Conservation (phyloP, 2,329 filamentous ascomycete species). For the Nothophoma quercina region DNA sequence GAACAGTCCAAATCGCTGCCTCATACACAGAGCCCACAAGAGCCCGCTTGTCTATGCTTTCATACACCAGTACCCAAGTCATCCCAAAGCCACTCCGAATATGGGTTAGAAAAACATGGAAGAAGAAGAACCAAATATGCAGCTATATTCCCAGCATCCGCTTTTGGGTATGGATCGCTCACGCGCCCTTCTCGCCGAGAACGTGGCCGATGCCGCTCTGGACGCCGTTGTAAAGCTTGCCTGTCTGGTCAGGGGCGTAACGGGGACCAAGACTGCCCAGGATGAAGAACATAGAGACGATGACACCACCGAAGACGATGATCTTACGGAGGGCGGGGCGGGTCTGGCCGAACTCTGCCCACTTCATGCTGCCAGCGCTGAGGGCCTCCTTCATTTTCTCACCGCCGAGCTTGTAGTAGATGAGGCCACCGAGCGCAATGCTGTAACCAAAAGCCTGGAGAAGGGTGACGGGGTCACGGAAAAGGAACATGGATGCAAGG, state of each 20-base stretch:
- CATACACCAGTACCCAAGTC: slow-evolving; percentile 31
- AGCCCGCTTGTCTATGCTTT: slow-evolving; percentile 46
- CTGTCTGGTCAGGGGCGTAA: slow-evolving; percentile 48
- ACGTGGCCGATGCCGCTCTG: slow-evolving; percentile 44
- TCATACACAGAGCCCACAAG: slow-evolving; percentile 26
- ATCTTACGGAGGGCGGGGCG: slow-evolving; percentile 82
- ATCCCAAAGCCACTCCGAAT: slow-evolving; percentile 29
- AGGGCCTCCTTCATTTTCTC: slow-evolving; percentile 85
- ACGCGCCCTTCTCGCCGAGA: slow-evolving; percentile 34
- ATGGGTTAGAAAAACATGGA: slow-evolving; percentile 38
- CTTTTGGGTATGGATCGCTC: slow-evolving; percentile 9
- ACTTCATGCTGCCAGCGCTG: slow-evolving; percentile 74
- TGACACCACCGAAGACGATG: slow-evolving; percentile 69
- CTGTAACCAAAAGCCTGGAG: slow-evolving; percentile 86
- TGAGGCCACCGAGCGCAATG: slow-evolving; percentile 78
- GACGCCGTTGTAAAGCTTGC: slow-evolving; percentile 44
- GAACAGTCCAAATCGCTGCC: slow-evolving; percentile 13
- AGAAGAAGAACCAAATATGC: slow-evolving; percentile 30
- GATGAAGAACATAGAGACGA: slow-evolving; percentile 73
- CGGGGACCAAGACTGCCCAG: slow-evolving; percentile 61
- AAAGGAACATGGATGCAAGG: slow-evolving; percentile 79
- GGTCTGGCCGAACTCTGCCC: slow-evolving; percentile 83
- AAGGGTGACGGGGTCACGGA: slow-evolving; percentile 75
- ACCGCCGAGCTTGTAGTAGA: slow-evolving; percentile 85
- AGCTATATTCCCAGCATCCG: slow-evolving; percentile 5